Percentiles rank a stretch among this genome's conserved stretches.
These are phyloP conservation scores for Hamamelis virginiana DNA, from an alignment of 164 flowering plant genomes.

Conservation along the genomic window DNA sequence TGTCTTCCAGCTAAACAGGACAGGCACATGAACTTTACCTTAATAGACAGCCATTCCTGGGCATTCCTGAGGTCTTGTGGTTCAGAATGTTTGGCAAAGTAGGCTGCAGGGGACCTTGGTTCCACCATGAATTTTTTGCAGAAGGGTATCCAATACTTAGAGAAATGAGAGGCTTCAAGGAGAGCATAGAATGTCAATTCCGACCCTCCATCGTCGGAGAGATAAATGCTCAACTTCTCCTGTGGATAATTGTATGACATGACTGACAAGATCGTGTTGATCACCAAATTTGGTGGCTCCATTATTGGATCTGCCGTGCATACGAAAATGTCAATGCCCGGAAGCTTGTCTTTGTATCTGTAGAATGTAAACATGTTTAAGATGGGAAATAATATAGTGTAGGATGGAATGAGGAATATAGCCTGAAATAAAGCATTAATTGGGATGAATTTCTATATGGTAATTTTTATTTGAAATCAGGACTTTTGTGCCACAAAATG, in stretches of 20 bases:
- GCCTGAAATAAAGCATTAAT: background rate
- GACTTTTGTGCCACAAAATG: too few species aligned
- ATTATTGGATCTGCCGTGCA: slow-evolving; percentile 34
- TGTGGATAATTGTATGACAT: slow-evolving; percentile 32
- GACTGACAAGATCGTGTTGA: slow-evolving; percentile 28
- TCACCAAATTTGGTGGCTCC: slow-evolving; percentile 33
- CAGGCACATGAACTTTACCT: slow-evolving; percentile 3
- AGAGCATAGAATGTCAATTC: slow-evolving; percentile 31
- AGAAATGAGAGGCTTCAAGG: slow-evolving; percentile 28
- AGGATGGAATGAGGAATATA: too few species aligned
- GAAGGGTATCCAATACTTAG: slow-evolving; percentile 31
- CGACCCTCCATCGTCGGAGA: slow-evolving; percentile 35
- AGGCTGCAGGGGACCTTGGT: slow-evolving; percentile 31
- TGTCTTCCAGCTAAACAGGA: too few species aligned
- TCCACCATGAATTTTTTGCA: slow-evolving; percentile 24
- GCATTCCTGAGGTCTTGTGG: background rate
- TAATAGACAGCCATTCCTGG: slow-evolving; percentile 7
- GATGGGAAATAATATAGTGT: too few species aligned
- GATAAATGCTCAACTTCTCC: slow-evolving; percentile 27
- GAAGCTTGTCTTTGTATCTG: slow-evolving; percentile 18
- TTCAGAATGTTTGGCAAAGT: slow-evolving; percentile 4
- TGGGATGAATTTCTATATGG: too few species aligned
- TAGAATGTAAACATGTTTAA: background rate
- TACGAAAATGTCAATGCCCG: slow-evolving; percentile 30
- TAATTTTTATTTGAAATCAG: too few species aligned